These are phyloP conservation scores for Tolypocladium ovalisporum DNA, from an alignment of 2,329 filamentous ascomycete species.

Conservation along the genomic window DNA sequence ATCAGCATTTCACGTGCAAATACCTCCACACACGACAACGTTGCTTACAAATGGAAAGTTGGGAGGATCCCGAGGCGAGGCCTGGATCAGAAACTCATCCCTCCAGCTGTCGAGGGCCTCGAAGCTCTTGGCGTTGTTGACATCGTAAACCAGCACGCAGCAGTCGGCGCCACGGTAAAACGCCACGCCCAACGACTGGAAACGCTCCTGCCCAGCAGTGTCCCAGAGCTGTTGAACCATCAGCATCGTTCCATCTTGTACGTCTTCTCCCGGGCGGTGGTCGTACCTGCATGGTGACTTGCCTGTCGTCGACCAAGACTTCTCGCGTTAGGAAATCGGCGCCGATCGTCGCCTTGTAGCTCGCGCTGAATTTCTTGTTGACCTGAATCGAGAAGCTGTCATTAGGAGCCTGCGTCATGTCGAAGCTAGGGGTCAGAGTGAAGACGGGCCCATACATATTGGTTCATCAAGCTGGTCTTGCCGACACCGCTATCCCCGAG, in stretches of 20 bases:
- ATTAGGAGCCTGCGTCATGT: conserved; percentile 2
- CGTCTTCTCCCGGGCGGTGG: conserved; percentile 1
- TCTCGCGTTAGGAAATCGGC: conserved; percentile 98
- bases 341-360: conserved; percentile 98
- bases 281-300: conserved; percentile 93
- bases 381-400: conserved; percentile 46
- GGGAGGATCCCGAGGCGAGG: conserved; percentile 89
- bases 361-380: conserved; percentile 99
- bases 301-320: conserved; percentile 89
- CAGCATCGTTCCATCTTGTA: conserved; percentile 6
- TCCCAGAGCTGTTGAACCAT: conserved; percentile 71
- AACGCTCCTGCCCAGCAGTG: conserved; percentile 92
- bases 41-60: conserved; percentile 86
- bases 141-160: conserved; percentile 95
- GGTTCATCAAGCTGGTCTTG: conserved; percentile 99
- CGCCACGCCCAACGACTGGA: conserved; percentile 91
- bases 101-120: conserved; percentile 97
- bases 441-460: conserved; percentile 70
- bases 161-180: conserved; percentile 98
- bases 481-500: conserved; percentile 97
- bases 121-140: conserved; percentile 99
- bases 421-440: conserved; percentile 1
- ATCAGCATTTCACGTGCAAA: conserved; percentile 8
- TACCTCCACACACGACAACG: conserved; percentile 6
- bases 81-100: conserved; percentile 96